Base-by-base conservation (phyloP, 208 protist genomes). In the Herpetomonas tarakana region DNA sequence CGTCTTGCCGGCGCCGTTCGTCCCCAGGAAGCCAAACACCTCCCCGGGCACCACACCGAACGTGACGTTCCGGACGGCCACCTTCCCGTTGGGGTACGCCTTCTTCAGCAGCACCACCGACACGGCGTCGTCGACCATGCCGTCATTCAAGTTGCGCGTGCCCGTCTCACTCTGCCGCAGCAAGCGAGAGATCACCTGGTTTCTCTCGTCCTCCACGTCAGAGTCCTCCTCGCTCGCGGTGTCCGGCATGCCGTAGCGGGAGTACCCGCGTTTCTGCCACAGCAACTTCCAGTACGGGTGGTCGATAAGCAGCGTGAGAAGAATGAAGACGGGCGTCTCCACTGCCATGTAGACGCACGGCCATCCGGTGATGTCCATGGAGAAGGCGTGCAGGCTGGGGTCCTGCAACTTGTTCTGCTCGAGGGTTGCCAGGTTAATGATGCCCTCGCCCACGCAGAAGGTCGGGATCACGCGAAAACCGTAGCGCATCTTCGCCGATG, bases 1-100 rank as follows among this genome's bases (percentile, higher is more conserved):
- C 4, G 81, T 88, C 62, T 91, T 91, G 12, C 81, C 81, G 1
- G 81, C 81, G 2, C 83, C 83, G 54, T 91, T 91, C 2, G 70
- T 73, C 18, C 83, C 83, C 28, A 91, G 75, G 24, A 91, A 74
- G 6, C 66, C 83, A 7, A 92, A 89, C 27, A 82, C 65, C 60
- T 87, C 82, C n/a, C 80, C 77, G 16, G 69, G 62, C n/a, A 58
- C 45, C 0, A 88, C 78, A 11, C 73, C 75, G 50, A 88, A 84
- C 1, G 65, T 79, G 18, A 84, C 29, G 58, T 79, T 71, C 18
- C 64, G 41, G 16, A 88, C 81, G 12, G 73, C 62, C 86, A 88
- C 30, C 62, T 47, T 86, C 19, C 68, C 72, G 54, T 74, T 76
- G 12, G 55, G 41, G 58, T 80, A 85, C 21, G 55, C 46, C 62